phyloP scores from a whole-genome alignment of 306 rosid genomes.

The Senna siamea region DNA sequence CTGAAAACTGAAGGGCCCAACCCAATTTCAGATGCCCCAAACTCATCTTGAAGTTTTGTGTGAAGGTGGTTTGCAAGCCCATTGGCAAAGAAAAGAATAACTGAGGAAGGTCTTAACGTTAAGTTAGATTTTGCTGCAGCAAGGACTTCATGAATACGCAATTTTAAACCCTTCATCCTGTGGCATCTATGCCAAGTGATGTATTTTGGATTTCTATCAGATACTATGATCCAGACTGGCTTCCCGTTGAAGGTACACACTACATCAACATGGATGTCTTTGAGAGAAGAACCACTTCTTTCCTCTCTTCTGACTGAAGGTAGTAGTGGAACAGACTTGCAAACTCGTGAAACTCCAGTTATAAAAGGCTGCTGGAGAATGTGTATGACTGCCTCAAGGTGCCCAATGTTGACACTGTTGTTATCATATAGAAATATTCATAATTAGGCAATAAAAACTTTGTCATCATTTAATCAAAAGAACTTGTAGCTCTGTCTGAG shows the following conservation, averaged over 20 bases:
- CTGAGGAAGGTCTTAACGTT: conserved; percentile 74
- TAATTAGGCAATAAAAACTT: not conserved
- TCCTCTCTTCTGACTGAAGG: conserved; percentile 41
- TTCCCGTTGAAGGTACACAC: conserved; percentile 66
- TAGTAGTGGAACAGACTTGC: conserved; percentile 69
- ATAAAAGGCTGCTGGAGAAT: conserved; percentile 81
- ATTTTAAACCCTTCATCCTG: conserved; percentile 66
- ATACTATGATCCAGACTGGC: conserved; percentile 92
- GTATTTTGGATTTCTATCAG: conserved; percentile 81
- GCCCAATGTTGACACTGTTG: conserved; percentile 89
- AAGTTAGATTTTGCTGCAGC: conserved; percentile 59
- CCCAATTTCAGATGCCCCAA: conserved; percentile 57
- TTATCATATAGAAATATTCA: conserved; percentile 19
- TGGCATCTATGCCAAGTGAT: conserved; percentile 60
- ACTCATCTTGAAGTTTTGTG: conserved; percentile 55
- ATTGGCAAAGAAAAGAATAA: conserved; percentile 78
- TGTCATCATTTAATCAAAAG: not conserved
- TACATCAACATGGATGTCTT: conserved; percentile 67
- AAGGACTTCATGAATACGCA: conserved; percentile 62
- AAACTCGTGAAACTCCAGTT: conserved; percentile 85
- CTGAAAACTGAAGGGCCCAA: conserved; percentile 58
- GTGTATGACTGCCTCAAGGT: conserved; percentile 80
- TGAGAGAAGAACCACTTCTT: conserved; percentile 34
- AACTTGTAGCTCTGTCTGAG: not conserved
- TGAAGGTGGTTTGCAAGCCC: conserved; percentile 53